These are phyloP conservation scores for Aphanomyces astaci DNA, from an alignment of 352 stramenopile species.

Conservation along the genomic window DNA sequence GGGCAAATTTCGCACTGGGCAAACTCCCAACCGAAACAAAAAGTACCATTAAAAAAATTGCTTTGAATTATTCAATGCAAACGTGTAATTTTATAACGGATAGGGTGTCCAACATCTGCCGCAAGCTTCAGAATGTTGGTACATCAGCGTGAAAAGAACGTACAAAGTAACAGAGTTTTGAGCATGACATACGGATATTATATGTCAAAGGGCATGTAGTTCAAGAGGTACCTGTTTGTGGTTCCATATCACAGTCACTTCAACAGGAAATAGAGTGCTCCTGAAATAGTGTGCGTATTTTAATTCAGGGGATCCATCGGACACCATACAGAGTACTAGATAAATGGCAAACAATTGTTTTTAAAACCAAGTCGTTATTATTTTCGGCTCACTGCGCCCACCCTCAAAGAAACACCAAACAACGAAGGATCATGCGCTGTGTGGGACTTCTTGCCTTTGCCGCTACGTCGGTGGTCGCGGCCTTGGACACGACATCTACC, in stretches of 20 bases:
- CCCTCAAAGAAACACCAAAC: conserved; percentile 11
- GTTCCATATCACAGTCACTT: conserved; percentile 8
- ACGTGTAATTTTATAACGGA: background rate
- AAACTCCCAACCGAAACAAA: background rate
- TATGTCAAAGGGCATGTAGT: background rate
- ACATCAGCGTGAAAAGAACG: background rate
- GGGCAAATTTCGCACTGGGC: conserved; percentile 1
- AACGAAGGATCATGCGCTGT: conserved; percentile 16
- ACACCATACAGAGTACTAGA: background rate
- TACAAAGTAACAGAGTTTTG: background rate
- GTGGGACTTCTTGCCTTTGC: conserved; percentile 5
- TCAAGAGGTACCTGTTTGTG: background rate
- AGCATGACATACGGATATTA: background rate
- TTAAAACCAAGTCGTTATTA: background rate
- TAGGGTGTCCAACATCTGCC: conserved; percentile 6
- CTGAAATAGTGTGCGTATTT: background rate
- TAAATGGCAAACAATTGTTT: background rate
- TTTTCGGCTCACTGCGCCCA: background rate
- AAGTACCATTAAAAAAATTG: too few relatives aligned
- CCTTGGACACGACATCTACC: background rate
- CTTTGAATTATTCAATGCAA: too few relatives aligned
- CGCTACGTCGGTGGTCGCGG: background rate
- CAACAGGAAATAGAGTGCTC: background rate
- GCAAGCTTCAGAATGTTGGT: background rate
- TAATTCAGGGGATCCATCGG: background rate